Conservation (phyloP, 169 alveolate genomes). For the Plasmodium cynomolgi region DNA sequence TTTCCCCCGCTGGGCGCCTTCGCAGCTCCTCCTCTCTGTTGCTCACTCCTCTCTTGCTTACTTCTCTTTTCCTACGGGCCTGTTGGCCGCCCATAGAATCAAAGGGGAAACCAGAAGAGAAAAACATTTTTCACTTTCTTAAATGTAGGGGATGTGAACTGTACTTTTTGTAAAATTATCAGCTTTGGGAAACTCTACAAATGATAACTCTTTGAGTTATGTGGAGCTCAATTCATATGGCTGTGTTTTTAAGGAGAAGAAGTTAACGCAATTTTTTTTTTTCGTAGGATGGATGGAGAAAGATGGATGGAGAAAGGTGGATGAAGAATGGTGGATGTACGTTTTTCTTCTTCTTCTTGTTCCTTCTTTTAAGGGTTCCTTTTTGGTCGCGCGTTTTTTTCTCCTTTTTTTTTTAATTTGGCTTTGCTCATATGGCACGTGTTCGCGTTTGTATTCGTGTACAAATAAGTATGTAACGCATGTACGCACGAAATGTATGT, state of each 20-base stretch:
- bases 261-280: background rate
- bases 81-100: constrained; percentile 76
- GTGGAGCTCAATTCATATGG: background rate
- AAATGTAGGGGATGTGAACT: background rate
- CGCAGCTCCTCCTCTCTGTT: background rate
- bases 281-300: background rate
- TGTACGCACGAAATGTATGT: background rate
- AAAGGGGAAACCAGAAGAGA: constrained; percentile 74
- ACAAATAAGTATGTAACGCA: background rate
- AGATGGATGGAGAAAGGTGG: too few relatives aligned
- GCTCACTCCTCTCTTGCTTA: constrained; percentile 1
- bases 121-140: constrained; percentile 40
- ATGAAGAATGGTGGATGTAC: background rate
- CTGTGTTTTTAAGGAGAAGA: background rate
- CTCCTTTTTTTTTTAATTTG: constrained; percentile 7
- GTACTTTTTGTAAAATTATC: background rate
- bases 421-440: background rate
- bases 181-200: background rate
- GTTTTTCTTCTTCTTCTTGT: background rate
- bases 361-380: background rate
- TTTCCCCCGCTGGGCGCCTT: background rate
- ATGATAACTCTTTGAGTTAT: background rate
- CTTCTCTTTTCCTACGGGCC: constrained; percentile 76
- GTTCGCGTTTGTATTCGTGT: background rate
- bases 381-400: background rate